Evolutionary conservation across 177 flowering plant genomes (phyloP), one percentile per base, ranked within the genome.

Genomic region (Vitis hybrid): DNA sequence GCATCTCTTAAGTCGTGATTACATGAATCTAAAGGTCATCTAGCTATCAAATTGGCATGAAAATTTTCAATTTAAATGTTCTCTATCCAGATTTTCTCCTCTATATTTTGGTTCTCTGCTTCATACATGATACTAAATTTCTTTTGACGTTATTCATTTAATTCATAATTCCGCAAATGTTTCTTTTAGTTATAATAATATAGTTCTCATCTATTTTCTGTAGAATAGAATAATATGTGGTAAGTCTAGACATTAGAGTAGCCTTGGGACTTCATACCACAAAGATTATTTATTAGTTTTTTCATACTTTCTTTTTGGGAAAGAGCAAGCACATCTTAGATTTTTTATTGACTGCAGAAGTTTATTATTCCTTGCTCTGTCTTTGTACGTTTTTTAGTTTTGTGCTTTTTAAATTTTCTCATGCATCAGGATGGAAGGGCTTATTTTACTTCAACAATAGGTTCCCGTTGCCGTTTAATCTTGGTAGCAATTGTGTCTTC

Each of bases 1-100:
- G 63, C 86, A 87, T 77, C 78, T 90, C 46, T 75, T 92, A 73
- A 90, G 87, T 74, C 93, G 97, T 40, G 97, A 92, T 81, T 92
- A 84, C 78, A 88, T 92, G 93, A 90, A 76, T 72, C 78, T 92
- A 70, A 90, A 92, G 97, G 97, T 92, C 49, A 68, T 50, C 24
- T 59, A 30, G 46, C 59, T 67, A 19, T 49, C 57, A 16, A 46
- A 51, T 24, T 56, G 13, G 32, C 19, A 60, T 19, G 52, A 27
- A 16, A 51, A 18, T 58, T 63, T 67, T 64, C 50, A 51, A 15
- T 16, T 3, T 27, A 18, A 68, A 24, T 18, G 11, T 51, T 35
- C 24, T 35, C 60, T 19, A 16, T 70, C 52, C 51, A 46, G 46
- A 14, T 35, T 51, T 40, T 9, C 27, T 66, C n/a, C 30, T 62